These are phyloP conservation scores for Fusarium armeniacum DNA, from an alignment of 2,329 filamentous ascomycete genomes.

Conservation along the genomic window DNA sequence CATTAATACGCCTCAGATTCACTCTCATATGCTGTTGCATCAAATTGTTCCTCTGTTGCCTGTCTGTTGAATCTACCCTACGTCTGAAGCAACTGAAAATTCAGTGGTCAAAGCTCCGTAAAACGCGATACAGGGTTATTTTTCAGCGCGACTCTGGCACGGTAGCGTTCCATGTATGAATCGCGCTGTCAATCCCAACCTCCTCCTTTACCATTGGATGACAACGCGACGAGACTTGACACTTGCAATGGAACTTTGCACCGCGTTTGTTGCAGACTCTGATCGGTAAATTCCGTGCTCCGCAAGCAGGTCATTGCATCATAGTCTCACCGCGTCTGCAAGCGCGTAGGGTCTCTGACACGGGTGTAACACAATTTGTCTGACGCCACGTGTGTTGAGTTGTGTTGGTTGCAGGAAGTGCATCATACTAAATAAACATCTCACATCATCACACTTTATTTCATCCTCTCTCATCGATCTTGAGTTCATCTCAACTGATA, in stretches of 20 bases:
- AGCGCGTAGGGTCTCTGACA: not conserved
- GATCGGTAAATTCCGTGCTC: not conserved
- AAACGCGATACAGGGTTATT: not conserved
- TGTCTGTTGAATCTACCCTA: not conserved
- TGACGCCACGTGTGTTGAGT: not conserved
- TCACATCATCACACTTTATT: not conserved
- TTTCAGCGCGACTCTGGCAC: not conserved
- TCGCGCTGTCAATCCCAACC: not conserved
- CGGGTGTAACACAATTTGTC: not conserved
- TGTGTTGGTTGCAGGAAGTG: not conserved
- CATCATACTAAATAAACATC: not conserved
- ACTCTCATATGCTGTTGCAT: rapidly evolving
- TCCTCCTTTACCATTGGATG: not conserved
- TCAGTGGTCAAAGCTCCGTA: not conserved
- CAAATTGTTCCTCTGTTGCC: not conserved
- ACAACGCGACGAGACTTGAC: not conserved
- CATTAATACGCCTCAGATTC: not conserved
- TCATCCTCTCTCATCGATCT: not conserved
- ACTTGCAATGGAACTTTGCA: not conserved
- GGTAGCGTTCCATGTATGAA: too few relatives aligned
- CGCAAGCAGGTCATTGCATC: not conserved
- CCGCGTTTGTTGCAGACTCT: not conserved
- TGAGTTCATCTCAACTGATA: not conserved
- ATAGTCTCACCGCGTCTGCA: not conserved
- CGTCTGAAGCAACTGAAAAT: rapidly evolving